phyloP scores from a whole-genome alignment of 768 basidiomycete genomes.

The Coprinellus aureogranulatus region DNA sequence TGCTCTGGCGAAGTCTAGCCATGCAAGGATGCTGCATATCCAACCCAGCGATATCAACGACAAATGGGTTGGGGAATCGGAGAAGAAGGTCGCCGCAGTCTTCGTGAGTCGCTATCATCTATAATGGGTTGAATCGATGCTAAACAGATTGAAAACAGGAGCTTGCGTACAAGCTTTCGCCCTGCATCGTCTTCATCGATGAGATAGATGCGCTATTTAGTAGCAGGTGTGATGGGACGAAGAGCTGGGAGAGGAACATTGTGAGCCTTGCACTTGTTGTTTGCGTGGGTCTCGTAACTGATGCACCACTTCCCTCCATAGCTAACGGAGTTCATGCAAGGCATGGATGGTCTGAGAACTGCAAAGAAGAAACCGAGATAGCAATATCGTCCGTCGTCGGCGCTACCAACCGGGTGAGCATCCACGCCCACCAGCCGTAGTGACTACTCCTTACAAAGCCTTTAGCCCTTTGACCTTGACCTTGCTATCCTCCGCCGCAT shows the following conservation, averaged over 20 bases:
- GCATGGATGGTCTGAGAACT: slow-evolving; percentile 20
- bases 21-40: slow-evolving; percentile 17
- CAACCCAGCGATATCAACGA: slow-evolving; percentile 16
- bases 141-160: slow-evolving; percentile 41
- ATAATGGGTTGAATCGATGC: neutral
- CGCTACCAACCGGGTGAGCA: slow-evolving; percentile 18
- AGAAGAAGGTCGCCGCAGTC: slow-evolving; percentile 12
- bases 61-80: slow-evolving; percentile 14
- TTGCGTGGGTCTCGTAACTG: neutral
- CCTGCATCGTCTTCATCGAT: slow-evolving; percentile 78
- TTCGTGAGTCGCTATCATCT: slow-evolving; percentile 12
- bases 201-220: slow-evolving; percentile 72
- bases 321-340: slow-evolving; percentile 15
- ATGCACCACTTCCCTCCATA: neutral
- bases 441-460: neutral
- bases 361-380: slow-evolving; percentile 14
- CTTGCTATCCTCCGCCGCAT: slow-evolving; percentile 15
- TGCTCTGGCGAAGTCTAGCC: slow-evolving; percentile 38
- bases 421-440: neutral
- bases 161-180: slow-evolving; percentile 76
- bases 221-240: slow-evolving; percentile 4
- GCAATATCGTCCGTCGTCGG: slow-evolving; percentile 15
- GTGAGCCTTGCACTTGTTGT: neutral
- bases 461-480: slow-evolving; percentile 16
- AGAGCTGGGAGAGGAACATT: slow-evolving; percentile 3